Conservation (phyloP, 2,329 filamentous ascomycete species). For the Ophiocordyceps sinensis region DNA sequence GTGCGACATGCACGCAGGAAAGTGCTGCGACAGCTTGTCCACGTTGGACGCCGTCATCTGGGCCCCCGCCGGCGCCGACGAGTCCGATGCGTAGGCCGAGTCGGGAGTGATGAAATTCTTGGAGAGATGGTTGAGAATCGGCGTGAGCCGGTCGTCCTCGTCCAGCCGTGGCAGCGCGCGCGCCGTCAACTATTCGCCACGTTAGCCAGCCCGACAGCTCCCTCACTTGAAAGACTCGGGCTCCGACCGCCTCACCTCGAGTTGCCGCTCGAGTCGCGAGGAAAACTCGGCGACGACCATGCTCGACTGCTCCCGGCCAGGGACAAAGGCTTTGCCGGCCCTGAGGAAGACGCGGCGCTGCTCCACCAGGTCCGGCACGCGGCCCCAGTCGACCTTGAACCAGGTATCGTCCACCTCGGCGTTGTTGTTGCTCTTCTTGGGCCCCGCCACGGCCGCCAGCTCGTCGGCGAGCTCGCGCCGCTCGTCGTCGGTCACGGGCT, state of each 20-base stretch:
- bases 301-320: conserved; percentile 69
- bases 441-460: conserved; percentile 35
- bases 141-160: conserved; percentile 79
- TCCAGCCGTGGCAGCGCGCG: conserved; percentile 82
- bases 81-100: conserved; percentile 54
- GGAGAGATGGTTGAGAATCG: conserved; percentile 61
- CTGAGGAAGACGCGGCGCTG: conserved; percentile 60
- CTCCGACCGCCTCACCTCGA: conserved; percentile 47
- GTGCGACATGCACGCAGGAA: conserved; percentile 89
- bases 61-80: conserved; percentile 50
- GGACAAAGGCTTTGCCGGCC: conserved; percentile 81
- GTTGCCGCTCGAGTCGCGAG: conserved; percentile 58
- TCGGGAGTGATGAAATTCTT: conserved; percentile 93
- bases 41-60: conserved; percentile 67
- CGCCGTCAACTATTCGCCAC: conserved; percentile 55
- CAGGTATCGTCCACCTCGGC: conserved; percentile 52
- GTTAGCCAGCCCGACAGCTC: neutral
- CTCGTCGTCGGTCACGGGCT: conserved; percentile 67
- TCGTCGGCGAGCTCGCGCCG: conserved; percentile 47
- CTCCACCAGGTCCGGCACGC: conserved; percentile 82
- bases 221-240: neutral
- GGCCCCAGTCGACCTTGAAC: conserved; percentile 95
- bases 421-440: conserved; percentile 33
- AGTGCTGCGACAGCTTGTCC: conserved; percentile 65
- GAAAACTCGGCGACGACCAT: conserved; percentile 86